Conservation (phyloP, 2,329 filamentous ascomycete genomes). For the Didymella segeticola region DNA sequence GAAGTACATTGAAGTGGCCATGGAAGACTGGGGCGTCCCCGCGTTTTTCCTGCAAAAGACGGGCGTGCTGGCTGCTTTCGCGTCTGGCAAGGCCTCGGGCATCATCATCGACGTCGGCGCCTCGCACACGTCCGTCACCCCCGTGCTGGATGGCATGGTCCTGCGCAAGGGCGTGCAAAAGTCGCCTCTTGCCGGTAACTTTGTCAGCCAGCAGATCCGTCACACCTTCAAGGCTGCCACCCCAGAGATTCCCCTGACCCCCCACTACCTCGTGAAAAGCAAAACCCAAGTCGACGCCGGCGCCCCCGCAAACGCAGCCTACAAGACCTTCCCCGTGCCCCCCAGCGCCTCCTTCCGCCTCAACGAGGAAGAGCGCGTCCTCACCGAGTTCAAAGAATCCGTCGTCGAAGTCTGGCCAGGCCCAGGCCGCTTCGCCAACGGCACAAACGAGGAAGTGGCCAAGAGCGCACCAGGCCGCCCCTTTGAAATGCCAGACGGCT, state of each 20-base stretch:
- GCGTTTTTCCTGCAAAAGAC: slow-evolving; percentile 93
- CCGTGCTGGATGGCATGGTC: slow-evolving; percentile 92
- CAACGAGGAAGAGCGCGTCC: slow-evolving; percentile 88
- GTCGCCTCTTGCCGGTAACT: slow-evolving; percentile 86
- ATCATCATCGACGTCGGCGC: slow-evolving; percentile 92
- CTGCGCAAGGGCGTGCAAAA: slow-evolving; percentile 85
- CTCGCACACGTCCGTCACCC: slow-evolving; percentile 85
- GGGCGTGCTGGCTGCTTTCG: slow-evolving; percentile 89
- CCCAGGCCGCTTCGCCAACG: slow-evolving; percentile 67
- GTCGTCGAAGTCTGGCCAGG: slow-evolving; percentile 94
- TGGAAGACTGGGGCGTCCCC: slow-evolving; percentile 95
- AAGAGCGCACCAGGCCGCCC: slow-evolving; percentile 78
- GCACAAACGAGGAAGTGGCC: slow-evolving; percentile 75
- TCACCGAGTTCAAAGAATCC: slow-evolving; percentile 97
- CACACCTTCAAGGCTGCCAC: slow-evolving; percentile 72
- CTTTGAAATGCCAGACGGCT: slow-evolving; percentile 97
- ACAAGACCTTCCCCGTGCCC: slow-evolving; percentile 70
- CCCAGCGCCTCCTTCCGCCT: slow-evolving; percentile 75
- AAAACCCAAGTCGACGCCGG: slow-evolving; percentile 90
- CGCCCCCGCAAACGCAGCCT: slow-evolving; percentile 76
- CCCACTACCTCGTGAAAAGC: slow-evolving; percentile 85
- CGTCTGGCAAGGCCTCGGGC: slow-evolving; percentile 89
- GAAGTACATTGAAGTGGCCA: slow-evolving; percentile 93
- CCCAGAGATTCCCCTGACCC: slow-evolving; percentile 77
- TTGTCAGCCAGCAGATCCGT: slow-evolving; percentile 87